Percentiles rank a stretch among this genome's conserved stretches.
Conservation (phyloP, 768 basidiomycete species). For the Phaeolepiota aurea region DNA sequence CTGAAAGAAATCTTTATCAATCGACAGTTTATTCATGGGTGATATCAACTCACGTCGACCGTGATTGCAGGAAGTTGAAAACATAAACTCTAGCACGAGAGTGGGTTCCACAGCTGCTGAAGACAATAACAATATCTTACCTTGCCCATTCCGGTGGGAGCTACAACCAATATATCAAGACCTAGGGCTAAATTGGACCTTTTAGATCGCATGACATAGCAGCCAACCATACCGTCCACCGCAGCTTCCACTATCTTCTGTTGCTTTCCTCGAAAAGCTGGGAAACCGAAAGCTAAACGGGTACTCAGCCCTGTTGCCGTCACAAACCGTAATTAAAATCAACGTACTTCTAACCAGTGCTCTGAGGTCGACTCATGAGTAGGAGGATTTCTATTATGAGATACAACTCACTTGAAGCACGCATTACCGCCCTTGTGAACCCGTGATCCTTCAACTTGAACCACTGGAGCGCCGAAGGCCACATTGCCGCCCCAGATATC, state of each 20-base stretch:
- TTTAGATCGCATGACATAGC: not conserved
- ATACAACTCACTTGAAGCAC: not conserved
- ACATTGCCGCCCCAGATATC: too few species aligned
- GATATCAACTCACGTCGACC: constrained; percentile 31
- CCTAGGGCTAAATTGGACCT: too few species aligned
- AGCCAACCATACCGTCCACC: constrained; percentile 35
- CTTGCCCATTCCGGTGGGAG: constrained; percentile 89
- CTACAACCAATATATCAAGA: constrained; percentile 68
- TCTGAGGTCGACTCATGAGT: too few species aligned
- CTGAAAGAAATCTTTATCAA: constrained; percentile 22
- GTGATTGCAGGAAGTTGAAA: constrained; percentile 79
- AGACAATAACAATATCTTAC: constrained; percentile 20
- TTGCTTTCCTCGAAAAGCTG: constrained; percentile 69
- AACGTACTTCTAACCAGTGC: too few species aligned
- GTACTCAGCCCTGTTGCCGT: too few species aligned
- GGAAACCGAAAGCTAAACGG: constrained; percentile 68
- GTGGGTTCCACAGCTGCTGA: not conserved
- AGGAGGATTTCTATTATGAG: too few species aligned
- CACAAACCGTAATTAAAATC: too few species aligned
- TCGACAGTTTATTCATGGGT: not conserved
- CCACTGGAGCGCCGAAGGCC: too few species aligned
- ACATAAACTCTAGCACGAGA: constrained; percentile 55
- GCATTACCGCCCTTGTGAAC: too few species aligned
- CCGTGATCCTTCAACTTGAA: too few species aligned
- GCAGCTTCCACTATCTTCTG: constrained; percentile 69